These are phyloP conservation scores for Candida sakaeoensis DNA, from an alignment of 805 yeast species.

Conservation along the genomic window DNA sequence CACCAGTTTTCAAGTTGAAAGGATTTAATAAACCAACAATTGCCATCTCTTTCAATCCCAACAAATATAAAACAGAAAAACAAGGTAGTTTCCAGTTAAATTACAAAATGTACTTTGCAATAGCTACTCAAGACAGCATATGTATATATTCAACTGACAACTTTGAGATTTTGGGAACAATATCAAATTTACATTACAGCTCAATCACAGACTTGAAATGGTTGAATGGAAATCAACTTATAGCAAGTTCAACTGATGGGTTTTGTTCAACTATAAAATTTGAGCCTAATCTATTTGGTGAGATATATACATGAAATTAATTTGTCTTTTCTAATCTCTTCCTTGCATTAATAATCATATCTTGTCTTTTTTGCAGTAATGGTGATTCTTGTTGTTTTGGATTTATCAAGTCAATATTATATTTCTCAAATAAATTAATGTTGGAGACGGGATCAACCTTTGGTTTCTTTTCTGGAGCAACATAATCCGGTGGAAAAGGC, in stretches of 20 bases:
- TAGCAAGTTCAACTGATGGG: conserved; percentile 88
- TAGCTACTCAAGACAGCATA: conserved; percentile 87
- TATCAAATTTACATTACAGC: conserved; percentile 80
- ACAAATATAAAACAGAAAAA: conserved; percentile 40
- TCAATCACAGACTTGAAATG: conserved; percentile 85
- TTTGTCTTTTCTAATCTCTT: conserved; percentile 39
- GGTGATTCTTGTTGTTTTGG: conserved; percentile 13
- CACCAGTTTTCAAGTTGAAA: conserved; percentile 78
- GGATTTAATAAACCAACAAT: conserved; percentile 81
- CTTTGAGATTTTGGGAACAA: conserved; percentile 63
- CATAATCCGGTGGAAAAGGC: conserved; percentile 50
- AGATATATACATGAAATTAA: conserved; percentile 8
- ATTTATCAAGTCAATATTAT: conserved; percentile 31
- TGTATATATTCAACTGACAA: conserved; percentile 77
- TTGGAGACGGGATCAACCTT: not conserved
- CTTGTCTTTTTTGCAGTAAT: conserved; percentile 29
- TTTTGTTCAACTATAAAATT: conserved; percentile 72
- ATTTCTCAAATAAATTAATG: conserved; percentile 38
- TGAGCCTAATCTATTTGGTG: conserved; percentile 55
- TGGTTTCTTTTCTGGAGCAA: conserved; percentile 9
- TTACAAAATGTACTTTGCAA: conserved; percentile 83
- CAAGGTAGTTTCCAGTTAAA: conserved; percentile 50
- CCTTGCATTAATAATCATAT: conserved; percentile 41
- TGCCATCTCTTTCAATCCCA: conserved; percentile 75
- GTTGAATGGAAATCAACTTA: conserved; percentile 69